phyloP scores from a whole-genome alignment of 331 rosid genomes.

The Acacia concinna region DNA sequence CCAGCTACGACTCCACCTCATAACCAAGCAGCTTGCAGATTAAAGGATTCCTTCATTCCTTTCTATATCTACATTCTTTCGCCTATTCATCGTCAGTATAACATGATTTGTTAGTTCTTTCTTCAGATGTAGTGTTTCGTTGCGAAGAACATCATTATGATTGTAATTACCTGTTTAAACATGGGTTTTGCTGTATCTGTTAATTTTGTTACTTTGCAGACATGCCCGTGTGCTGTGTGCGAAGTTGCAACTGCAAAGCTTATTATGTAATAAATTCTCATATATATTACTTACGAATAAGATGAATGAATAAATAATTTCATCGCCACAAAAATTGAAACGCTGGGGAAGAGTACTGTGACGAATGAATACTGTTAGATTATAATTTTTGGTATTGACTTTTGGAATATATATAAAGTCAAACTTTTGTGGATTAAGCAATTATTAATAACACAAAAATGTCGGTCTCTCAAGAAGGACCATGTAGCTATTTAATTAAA shows the following conservation, averaged over 20 bases:
- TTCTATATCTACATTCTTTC: neutral
- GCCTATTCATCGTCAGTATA: neutral
- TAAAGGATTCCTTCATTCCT: slow-evolving; percentile 6
- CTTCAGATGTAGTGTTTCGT: neutral
- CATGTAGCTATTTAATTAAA: no score
- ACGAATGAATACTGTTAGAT: neutral
- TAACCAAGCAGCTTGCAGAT: neutral
- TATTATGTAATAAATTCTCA: neutral
- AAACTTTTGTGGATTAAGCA: neutral
- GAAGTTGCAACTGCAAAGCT: neutral
- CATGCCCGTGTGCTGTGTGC: neutral
- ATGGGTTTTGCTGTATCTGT: neutral
- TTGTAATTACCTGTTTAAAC: neutral
- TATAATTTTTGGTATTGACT: neutral
- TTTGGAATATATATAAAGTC: neutral
- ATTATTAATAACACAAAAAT: neutral
- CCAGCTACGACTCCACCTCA: neutral
- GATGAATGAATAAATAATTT: no score
- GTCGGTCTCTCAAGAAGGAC: neutral
- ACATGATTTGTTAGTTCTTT: neutral
- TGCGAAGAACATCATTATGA: neutral
- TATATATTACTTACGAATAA: neutral
- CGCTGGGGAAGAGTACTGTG: neutral
- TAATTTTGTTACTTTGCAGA: neutral
- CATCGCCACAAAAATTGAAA: no score